Percentiles rank a stretch among this genome's conserved stretches.
phyloP scores from a whole-genome alignment of 164 flowering plant genomes.

The Magnolia sinica region DNA sequence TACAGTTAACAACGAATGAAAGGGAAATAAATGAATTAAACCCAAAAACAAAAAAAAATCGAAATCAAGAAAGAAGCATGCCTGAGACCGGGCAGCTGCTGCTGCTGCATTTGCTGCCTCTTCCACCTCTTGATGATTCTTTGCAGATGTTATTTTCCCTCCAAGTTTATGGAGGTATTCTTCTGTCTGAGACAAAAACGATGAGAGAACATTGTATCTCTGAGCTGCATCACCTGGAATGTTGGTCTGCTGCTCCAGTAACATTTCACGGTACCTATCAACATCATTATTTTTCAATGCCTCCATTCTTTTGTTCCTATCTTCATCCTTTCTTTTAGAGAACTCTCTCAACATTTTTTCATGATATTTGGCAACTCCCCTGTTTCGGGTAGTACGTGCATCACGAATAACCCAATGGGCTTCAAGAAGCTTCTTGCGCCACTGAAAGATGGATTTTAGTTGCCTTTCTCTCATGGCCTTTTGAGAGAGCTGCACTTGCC shows the following conservation, averaged over 20 bases:
- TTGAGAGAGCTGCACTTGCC: conserved; percentile 87
- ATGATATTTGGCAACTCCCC: conserved; percentile 98
- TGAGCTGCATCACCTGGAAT: conserved; percentile 92
- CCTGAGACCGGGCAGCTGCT: conserved; percentile 88
- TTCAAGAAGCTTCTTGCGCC: conserved; percentile 99
- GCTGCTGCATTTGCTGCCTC: conserved; percentile 94
- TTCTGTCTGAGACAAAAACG: conserved; percentile 94
- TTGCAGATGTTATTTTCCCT: conserved; percentile 87
- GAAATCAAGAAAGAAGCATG: conserved; percentile 21
- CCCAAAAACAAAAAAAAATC: background rate
- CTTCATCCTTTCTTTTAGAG: conserved; percentile 94
- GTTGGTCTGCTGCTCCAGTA: conserved; percentile 95
- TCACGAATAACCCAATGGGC: conserved; percentile 97
- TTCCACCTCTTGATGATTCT: conserved; percentile 90
- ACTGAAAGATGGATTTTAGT: conserved; percentile 78
- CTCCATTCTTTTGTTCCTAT: conserved; percentile 90
- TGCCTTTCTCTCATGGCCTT: conserved; percentile 89
- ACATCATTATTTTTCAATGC: conserved; percentile 99
- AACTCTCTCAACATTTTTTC: conserved; percentile 95
- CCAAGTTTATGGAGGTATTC: conserved; percentile 93
- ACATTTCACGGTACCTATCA: conserved; percentile 93
- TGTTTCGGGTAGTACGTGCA: conserved; percentile 95
- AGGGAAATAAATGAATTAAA: background rate
- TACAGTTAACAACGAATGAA: background rate
- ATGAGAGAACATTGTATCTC: conserved; percentile 87